A percentile compares a stretch with the other conserved stretches of the same genome.
Evolutionary conservation across 2,329 filamentous ascomycete species (phyloP).

Genomic region (Phialemoniopsis sp.): DNA sequence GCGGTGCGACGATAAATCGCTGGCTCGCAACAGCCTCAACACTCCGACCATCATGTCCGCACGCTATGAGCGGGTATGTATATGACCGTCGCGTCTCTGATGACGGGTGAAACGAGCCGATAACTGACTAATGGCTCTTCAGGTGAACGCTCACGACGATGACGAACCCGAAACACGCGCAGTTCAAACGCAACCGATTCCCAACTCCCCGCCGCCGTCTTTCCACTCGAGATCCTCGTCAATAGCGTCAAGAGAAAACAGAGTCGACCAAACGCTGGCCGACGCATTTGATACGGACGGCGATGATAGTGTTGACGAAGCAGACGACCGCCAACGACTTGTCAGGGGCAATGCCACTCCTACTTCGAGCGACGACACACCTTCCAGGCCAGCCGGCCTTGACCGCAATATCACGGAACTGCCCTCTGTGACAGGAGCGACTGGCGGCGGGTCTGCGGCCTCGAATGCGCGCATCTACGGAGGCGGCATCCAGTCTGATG

Average conservation of each 20-base stretch:
- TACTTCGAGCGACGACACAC: constrained; percentile 17
- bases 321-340: constrained; percentile 80
- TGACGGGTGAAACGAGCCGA: too few relatives aligned
- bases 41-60: constrained; percentile 46
- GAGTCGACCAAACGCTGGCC: constrained; percentile 75
- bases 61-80: constrained; percentile 54
- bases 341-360: constrained; percentile 61
- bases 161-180: constrained; percentile 38
- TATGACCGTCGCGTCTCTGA: too few relatives aligned
- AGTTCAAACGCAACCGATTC: constrained; percentile 29
- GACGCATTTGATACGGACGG: constrained; percentile 88
- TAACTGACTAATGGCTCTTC: constrained; percentile 12
- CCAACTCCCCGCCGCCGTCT: constrained; percentile 69
- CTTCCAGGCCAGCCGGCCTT: constrained; percentile 6
- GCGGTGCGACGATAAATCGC: constrained; percentile 4
- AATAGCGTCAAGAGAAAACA: constrained; percentile 41
- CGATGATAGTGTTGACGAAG: constrained; percentile 69
- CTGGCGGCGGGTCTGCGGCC: neutral
- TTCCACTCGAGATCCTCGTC: constrained; percentile 84
- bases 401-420: constrained; percentile 2
- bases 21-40: too few relatives aligned
- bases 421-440: constrained; percentile 11
- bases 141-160: constrained; percentile 58
- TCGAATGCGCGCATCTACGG: constrained; percentile 53
- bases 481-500: constrained; percentile 77